Evolutionary conservation across 176 grass and related monocot genomes (phyloP).

Genomic region (Melocanna baccifera): DNA sequence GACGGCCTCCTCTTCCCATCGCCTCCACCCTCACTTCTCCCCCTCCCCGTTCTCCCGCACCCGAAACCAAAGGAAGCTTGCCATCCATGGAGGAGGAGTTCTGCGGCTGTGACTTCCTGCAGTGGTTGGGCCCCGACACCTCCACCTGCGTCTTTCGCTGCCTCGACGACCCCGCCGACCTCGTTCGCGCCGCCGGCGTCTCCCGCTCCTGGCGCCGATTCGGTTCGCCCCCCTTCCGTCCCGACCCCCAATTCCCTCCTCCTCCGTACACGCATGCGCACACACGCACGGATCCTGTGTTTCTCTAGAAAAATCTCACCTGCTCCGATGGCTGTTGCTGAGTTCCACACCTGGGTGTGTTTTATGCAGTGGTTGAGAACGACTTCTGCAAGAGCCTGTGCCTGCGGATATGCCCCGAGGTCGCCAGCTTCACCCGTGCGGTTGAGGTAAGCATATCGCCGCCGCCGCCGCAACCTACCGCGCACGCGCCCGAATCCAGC

Average conservation of each 20-base stretch:
- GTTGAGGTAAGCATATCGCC: constrained; percentile 33
- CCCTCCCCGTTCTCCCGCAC: background rate
- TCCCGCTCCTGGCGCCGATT: constrained; percentile 83
- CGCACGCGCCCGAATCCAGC: constrained; percentile 45
- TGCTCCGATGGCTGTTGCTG: background rate
- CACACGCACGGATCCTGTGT: background rate
- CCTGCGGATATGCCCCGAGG: constrained; percentile 51
- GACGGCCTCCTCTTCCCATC: background rate
- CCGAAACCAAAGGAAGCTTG: background rate
- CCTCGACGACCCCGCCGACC: constrained; percentile 56
- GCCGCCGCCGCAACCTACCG: background rate
- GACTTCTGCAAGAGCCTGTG: constrained; percentile 59
- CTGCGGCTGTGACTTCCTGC: constrained; percentile 46
- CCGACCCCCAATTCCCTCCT: background rate
- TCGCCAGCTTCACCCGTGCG: constrained; percentile 42
- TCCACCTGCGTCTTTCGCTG: constrained; percentile 45
- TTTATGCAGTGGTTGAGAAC: constrained; percentile 53
- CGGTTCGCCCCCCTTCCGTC: constrained; percentile 14
- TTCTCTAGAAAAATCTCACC: background rate
- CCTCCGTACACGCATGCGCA: background rate
- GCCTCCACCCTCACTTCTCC: background rate
- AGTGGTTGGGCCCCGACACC: constrained; percentile 57
- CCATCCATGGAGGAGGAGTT: constrained; percentile 16
- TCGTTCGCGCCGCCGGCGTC: constrained; percentile 56
- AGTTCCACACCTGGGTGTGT: background rate